These are phyloP conservation scores for Ophiostoma novo-ulmi DNA, from an alignment of 2,329 filamentous ascomycete species.

Conservation along the genomic window DNA sequence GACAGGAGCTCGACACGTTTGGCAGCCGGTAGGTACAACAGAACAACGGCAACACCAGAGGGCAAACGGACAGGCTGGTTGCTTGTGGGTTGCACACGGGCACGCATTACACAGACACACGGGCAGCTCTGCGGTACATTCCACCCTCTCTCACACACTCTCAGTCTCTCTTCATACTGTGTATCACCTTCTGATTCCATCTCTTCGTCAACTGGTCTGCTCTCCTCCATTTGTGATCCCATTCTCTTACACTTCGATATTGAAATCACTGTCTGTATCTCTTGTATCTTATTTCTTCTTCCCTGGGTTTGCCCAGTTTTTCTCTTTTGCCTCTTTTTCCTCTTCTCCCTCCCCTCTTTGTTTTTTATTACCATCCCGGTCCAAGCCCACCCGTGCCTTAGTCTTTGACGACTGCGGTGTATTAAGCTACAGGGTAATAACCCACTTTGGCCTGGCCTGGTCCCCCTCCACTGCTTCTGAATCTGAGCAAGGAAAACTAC, in stretches of 20 bases:
- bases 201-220: neutral
- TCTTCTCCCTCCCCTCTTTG: neutral
- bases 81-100: neutral
- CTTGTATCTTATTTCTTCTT: conserved; percentile 1
- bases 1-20: neutral
- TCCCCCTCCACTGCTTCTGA: neutral
- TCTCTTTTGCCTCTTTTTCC: neutral
- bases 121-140: neutral
- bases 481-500: neutral
- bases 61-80: neutral
- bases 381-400: conserved; percentile 1
- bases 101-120: conserved; percentile 2
- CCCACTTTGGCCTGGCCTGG: neutral
- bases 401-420: neutral
- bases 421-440: neutral
- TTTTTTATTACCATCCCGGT: neutral
- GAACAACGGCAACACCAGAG: neutral
- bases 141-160: neutral
- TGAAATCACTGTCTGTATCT: neutral
- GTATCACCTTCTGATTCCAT: neutral
- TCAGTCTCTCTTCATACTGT: neutral
- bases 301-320: neutral
- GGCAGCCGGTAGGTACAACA: neutral
- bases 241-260: neutral
- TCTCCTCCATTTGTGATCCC: neutral